Evolutionary conservation across 1,284 basidiomycete genomes (phyloP).

Genomic region (Flammula alnicola): DNA sequence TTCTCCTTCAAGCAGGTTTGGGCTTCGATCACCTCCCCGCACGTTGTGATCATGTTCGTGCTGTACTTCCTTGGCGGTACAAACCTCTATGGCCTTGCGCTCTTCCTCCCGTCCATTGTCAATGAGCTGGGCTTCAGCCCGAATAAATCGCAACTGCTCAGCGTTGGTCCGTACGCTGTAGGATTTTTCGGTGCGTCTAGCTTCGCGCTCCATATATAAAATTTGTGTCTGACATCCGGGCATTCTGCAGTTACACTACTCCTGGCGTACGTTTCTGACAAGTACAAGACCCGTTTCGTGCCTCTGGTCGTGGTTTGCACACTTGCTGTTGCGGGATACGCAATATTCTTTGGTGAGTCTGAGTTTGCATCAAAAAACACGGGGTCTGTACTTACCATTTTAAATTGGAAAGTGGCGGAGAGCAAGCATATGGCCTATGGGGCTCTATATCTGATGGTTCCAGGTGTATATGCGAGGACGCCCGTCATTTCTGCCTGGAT

Average conservation of each 20-base stretch:
- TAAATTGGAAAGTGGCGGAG: too few relatives aligned
- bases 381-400: too few relatives aligned
- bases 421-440: slow-evolving; percentile 47
- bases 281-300: slow-evolving; percentile 42
- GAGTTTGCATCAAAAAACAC: too few relatives aligned
- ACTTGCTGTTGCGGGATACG: slow-evolving; percentile 44
- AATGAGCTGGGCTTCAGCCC: slow-evolving; percentile 45
- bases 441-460: slow-evolving; percentile 51
- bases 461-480: slow-evolving; percentile 46
- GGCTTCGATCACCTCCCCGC: slow-evolving; percentile 34
- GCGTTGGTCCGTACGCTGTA: slow-evolving; percentile 50
- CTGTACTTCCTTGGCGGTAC: slow-evolving; percentile 51
- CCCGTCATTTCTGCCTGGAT: slow-evolving; percentile 52
- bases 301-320: slow-evolving; percentile 18
- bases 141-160: slow-evolving; percentile 48
- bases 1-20: slow-evolving; percentile 30
- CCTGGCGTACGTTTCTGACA: slow-evolving; percentile 43
- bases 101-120: slow-evolving; percentile 58
- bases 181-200: slow-evolving; percentile 46
- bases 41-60: slow-evolving; percentile 42
- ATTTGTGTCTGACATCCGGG: too few relatives aligned
- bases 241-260: slow-evolving; percentile 36
- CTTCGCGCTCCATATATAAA: too few relatives aligned
- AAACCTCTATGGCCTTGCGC: slow-evolving; percentile 43
- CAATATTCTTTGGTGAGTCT: slow-evolving; percentile 42